Conservation (phyloP, 2,329 filamentous ascomycete species). For the Colletotrichum cuscutae region DNA sequence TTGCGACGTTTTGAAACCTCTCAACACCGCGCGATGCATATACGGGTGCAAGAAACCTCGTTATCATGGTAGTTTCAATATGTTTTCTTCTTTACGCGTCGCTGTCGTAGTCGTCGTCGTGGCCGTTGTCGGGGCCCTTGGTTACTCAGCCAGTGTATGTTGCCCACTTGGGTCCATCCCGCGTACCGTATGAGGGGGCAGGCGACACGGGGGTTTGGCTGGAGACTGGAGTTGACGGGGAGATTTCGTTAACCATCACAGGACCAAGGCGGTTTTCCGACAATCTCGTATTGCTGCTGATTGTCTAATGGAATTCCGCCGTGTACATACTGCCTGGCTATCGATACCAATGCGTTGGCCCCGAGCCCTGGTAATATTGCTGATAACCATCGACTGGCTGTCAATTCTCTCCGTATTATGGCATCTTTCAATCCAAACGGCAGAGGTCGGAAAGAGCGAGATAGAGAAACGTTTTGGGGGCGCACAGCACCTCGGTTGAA, state of each 20-base stretch:
- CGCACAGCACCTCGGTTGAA: not conserved
- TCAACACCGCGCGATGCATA: not conserved
- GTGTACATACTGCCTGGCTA: not conserved
- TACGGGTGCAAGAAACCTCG: not conserved
- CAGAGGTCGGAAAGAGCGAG: not conserved
- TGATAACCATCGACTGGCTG: not conserved
- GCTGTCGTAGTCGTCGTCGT: not conserved
- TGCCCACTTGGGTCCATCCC: not conserved
- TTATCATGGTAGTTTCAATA: not conserved
- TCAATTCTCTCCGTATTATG: not conserved
- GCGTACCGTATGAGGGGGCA: not conserved
- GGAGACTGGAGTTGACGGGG: not conserved
- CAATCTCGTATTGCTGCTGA: not conserved
- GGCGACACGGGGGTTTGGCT: not conserved
- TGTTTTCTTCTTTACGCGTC: not conserved
- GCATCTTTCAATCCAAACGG: not conserved
- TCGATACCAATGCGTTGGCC: not conserved
- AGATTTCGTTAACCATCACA: not conserved
- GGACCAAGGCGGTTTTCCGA: not conserved
- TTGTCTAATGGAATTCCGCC: not conserved
- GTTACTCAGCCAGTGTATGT: conserved; percentile 6
- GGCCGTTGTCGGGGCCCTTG: not conserved
- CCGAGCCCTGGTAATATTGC: not conserved
- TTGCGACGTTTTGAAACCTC: not conserved
- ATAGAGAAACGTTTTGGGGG: not conserved